Percentiles rank a stretch among this genome's conserved stretches.
phyloP scores from a whole-genome alignment of 2,329 filamentous ascomycete genomes.

The Apiospora kogelbergensis region DNA sequence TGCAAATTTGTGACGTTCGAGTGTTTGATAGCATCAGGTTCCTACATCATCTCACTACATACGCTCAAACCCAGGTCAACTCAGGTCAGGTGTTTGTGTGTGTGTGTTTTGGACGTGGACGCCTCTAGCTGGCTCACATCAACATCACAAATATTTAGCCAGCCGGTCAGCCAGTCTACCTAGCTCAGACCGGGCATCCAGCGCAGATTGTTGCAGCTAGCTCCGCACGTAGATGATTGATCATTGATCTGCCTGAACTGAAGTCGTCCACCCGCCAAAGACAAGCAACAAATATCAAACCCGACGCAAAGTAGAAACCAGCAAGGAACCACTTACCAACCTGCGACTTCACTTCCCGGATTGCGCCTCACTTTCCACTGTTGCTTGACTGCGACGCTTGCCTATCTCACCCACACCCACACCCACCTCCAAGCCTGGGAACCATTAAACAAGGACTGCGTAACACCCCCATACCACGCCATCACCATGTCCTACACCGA shows the following conservation, averaged over 20 bases:
- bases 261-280: slow-evolving; percentile 2
- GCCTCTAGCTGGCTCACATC: slow-evolving; percentile 4
- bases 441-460: neutral
- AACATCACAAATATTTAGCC: slow-evolving; percentile 1
- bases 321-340: neutral
- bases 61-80: neutral
- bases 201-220: slow-evolving; percentile 15
- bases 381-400: neutral
- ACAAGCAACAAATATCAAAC: neutral
- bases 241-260: slow-evolving; percentile 9
- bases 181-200: slow-evolving; percentile 9
- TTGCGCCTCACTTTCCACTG: neutral
- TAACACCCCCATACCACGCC: slow-evolving; percentile 3
- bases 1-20: slow-evolving; percentile 1
- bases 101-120: slow-evolving; percentile 4
- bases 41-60: neutral
- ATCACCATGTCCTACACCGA: slow-evolving; percentile 85
- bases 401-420: neutral
- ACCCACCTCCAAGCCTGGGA: neutral
- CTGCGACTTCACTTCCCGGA: neutral
- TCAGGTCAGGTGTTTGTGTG: neutral
- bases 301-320: neutral
- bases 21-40: slow-evolving; percentile 2
- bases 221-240: slow-evolving; percentile 10
- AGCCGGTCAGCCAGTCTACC: slow-evolving; percentile 1